phyloP scores from a whole-genome alignment of 163 green algal species.

The Chlorella variabilis region DNA sequence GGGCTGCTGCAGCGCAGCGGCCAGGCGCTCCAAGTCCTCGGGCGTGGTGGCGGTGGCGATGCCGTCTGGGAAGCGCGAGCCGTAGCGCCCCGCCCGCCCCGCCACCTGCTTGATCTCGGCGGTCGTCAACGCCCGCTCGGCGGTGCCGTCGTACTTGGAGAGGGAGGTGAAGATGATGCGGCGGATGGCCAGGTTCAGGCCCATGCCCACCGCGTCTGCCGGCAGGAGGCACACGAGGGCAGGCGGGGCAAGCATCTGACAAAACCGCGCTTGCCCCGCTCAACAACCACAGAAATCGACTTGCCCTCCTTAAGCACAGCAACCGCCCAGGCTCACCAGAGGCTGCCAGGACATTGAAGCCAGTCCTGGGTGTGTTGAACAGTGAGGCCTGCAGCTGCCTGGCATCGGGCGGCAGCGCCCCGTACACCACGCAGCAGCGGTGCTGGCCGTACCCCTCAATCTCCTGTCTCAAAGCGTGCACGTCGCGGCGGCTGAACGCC shows the following conservation, averaged over 20 bases:
- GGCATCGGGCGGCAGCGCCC: constrained; percentile 90
- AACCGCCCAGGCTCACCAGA: no score
- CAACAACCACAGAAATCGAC: no score
- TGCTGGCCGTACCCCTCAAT: constrained; percentile 21
- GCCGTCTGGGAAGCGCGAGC: constrained; percentile 45
- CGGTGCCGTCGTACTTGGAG: constrained; percentile 64
- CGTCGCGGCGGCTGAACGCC: constrained; percentile 79
- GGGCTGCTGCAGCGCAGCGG: constrained; percentile 52
- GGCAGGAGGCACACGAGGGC: background rate
- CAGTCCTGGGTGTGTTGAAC: constrained; percentile 77
- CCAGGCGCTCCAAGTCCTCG: constrained; percentile 54
- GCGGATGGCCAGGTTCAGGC: constrained; percentile 93
- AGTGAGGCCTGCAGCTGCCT: constrained; percentile 81
- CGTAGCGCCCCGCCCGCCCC: constrained; percentile 26
- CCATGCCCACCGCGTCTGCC: constrained; percentile 78
- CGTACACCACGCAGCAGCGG: constrained; percentile 87
- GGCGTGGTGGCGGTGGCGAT: constrained; percentile 45
- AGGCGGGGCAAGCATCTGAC: background rate
- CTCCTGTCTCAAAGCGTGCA: constrained; percentile 25
- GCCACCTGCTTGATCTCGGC: constrained; percentile 80
- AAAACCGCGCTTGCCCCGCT: no score
- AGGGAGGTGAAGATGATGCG: constrained; percentile 87
- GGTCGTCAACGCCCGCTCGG: constrained; percentile 39
- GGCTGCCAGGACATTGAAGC: constrained; percentile 74
- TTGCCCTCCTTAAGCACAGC: no score